Evolutionary conservation across 1,284 basidiomycete species (phyloP), one percentile per base, ranked within the genome.

Genomic region (Hemileia vastatrix): DNA sequence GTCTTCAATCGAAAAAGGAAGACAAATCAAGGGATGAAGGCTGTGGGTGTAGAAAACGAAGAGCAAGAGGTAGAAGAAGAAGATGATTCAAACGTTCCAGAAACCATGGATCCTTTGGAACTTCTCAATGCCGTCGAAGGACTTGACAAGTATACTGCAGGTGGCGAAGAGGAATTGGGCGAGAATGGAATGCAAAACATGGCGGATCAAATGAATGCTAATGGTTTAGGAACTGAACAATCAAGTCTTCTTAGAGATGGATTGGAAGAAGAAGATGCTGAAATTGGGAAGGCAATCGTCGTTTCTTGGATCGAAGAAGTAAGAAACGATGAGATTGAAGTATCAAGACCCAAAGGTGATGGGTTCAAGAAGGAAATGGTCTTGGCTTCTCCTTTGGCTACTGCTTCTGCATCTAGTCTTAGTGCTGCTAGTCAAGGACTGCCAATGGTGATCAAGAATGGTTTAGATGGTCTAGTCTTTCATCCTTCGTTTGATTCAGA

Each of bases 31-130:
- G 56, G 60, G 54, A 64, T 67, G 11, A 33, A 45, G 24, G 67
- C 65, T 44, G 18, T 67, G 47, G 47, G 32, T 19, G 23, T 23
- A 44, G 44, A 13, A 36, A 64, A 65, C 9, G 61, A 64, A 3
- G 61, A 68, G 44, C 13, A 47, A 11, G 67, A 65, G 24, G 70
- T 73, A 36, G 70, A 73, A 48, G 57, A 67, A 24, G 68, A 86
- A 63, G 77, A 80, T 9, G 87, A n/a, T n/a, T n/a, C n/a, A n/a
- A n/a, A 90, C 52, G 89, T 96, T 0, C 83, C 86, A 0, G 94
- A 97, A 77, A 93, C 90, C 4, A 79, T 96, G 57, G 87, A 92
- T 68, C 85, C 89, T 1, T 86, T 85, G 0, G 86, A 90, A 70
- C 81, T 95, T 15, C 83, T 83, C 69, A 78, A 80, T 9, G 87